Conservation (phyloP, 1,284 basidiomycete genomes). For the Fomitopsis palustris region DNA sequence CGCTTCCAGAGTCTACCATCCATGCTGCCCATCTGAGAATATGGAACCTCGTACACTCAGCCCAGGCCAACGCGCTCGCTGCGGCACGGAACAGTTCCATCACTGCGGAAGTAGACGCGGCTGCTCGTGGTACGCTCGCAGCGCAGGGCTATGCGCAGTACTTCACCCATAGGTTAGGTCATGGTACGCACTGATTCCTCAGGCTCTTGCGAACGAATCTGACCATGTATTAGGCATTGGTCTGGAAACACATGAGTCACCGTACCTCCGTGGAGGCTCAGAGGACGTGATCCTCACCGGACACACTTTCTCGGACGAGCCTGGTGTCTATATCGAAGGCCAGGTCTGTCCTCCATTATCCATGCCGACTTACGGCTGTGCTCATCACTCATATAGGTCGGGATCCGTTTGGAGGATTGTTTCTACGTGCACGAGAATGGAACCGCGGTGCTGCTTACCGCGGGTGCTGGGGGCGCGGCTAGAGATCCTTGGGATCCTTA, state of each 20-base stretch:
- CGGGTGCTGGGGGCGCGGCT: conserved; percentile 57
- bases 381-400: conserved; percentile 41
- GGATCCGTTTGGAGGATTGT: conserved; percentile 81
- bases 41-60: conserved; percentile 67
- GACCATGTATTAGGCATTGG: conserved; percentile 61
- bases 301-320: conserved; percentile 81
- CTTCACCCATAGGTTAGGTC: conserved; percentile 82
- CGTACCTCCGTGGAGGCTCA: conserved; percentile 74
- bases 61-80: conserved; percentile 56
- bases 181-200: conserved; percentile 44
- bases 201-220: not conserved
- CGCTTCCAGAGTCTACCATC: conserved; percentile 54
- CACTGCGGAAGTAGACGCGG: conserved; percentile 59
- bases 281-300: conserved; percentile 54
- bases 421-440: conserved; percentile 65
- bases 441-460: conserved; percentile 54
- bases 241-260: conserved; percentile 77
- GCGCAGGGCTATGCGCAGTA: conserved; percentile 48
- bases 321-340: conserved; percentile 78
- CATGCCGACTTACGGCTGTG: not conserved
- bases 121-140: conserved; percentile 56
- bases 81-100: conserved; percentile 47
- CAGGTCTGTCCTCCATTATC: conserved; percentile 40
- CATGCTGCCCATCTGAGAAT: conserved; percentile 50
- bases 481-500: conserved; percentile 49